These are phyloP conservation scores for Friedmanniomyces endolithicus DNA, from an alignment of 495 filamentous ascomycete species.

Conservation along the genomic window DNA sequence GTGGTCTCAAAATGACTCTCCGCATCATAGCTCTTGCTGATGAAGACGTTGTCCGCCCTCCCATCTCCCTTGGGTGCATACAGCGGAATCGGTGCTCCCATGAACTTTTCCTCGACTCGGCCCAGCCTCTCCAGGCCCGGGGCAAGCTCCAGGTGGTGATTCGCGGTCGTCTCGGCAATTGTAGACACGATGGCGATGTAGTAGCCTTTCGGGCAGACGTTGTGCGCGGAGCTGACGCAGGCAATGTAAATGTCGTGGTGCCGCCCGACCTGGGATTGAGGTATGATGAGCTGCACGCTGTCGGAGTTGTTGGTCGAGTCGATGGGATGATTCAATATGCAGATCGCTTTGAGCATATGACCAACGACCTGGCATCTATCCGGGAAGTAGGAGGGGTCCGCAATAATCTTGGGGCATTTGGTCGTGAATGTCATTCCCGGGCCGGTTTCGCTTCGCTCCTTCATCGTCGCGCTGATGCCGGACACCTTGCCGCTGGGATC, in stretches of 20 bases:
- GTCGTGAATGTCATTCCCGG: constrained; percentile 88
- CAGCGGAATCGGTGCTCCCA: constrained; percentile 79
- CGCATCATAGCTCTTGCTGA: constrained; percentile 96
- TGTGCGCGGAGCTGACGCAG: constrained; percentile 88
- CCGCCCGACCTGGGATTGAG: constrained; percentile 88
- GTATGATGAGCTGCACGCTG: constrained; percentile 92
- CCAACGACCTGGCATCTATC: constrained; percentile 75
- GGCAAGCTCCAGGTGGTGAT: constrained; percentile 91
- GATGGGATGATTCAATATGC: constrained; percentile 92
- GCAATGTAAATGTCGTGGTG: constrained; percentile 98
- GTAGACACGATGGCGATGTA: constrained; percentile 98
- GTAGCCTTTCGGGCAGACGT: constrained; percentile 97
- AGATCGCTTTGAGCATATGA: constrained; percentile 89
- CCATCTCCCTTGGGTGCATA: constrained; percentile 88
- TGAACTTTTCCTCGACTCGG: constrained; percentile 91
- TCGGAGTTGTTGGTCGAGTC: constrained; percentile 75
- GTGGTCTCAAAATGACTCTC: constrained; percentile 96
- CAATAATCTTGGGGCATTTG: constrained; percentile 89
- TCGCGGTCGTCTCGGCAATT: constrained; percentile 79
- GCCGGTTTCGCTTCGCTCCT: constrained; percentile 58
- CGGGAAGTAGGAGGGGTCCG: constrained; percentile 94
- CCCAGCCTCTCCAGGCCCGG: constrained; percentile 90
- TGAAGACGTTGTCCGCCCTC: constrained; percentile 81
- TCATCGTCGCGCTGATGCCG: constrained; percentile 96
- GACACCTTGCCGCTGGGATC: constrained; percentile 64